Conservation (phyloP, 768 basidiomycete species). For the Suillus paluster region DNA sequence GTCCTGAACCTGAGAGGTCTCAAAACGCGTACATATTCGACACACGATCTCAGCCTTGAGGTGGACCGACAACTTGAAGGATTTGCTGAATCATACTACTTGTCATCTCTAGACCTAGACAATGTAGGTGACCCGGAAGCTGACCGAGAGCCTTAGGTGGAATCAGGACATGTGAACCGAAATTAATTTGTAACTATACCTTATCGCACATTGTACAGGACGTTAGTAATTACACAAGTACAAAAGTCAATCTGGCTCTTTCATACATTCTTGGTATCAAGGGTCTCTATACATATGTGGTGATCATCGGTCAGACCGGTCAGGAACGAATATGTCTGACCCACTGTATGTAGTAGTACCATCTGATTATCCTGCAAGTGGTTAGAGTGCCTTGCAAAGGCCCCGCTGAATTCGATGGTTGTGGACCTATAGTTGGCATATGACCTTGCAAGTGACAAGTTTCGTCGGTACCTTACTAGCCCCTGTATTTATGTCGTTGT, state of each 20-base stretch:
- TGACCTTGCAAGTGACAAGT: too few species aligned
- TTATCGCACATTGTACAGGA: too few species aligned
- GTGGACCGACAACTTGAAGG: slow-evolving; percentile 22
- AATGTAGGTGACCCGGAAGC: too few species aligned
- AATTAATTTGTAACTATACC: too few species aligned
- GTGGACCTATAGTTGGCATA: too few species aligned
- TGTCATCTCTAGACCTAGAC: background rate
- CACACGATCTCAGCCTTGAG: slow-evolving; percentile 18
- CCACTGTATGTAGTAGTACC: background rate
- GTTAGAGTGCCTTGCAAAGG: background rate
- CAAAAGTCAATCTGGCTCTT: too few species aligned
- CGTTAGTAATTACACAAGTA: too few species aligned
- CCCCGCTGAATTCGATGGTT: too few species aligned
- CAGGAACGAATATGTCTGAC: background rate
- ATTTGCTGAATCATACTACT: background rate
- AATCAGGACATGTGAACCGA: background rate
- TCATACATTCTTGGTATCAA: background rate
- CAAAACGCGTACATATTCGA: background rate
- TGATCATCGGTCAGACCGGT: too few species aligned
- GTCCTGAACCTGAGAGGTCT: slow-evolving; percentile 22
- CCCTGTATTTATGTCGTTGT: background rate
- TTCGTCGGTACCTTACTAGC: background rate
- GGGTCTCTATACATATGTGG: background rate
- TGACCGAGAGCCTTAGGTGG: too few species aligned
- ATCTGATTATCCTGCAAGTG: background rate